Percentiles rank a stretch among this genome's conserved stretches.
These are phyloP conservation scores for Uronychia setigera DNA, from an alignment of 73 alveolate species.

Conservation along the genomic window DNA sequence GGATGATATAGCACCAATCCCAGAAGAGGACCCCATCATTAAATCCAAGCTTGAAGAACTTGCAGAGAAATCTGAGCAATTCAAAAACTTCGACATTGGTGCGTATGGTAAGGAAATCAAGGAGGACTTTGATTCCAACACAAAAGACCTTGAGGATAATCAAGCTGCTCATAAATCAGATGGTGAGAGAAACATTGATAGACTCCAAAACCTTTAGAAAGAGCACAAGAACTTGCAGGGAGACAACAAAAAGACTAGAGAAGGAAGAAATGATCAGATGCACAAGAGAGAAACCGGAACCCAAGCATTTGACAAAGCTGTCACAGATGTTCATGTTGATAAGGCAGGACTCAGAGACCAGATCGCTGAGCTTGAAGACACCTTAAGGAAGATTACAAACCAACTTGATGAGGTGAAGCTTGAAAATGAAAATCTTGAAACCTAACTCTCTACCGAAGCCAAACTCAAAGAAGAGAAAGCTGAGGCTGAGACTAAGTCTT, in stretches of 20 bases:
- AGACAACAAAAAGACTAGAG: slow-evolving; percentile 22
- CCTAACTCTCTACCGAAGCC: slow-evolving; percentile 40
- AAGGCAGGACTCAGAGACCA: slow-evolving; percentile 40
- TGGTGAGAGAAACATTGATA: slow-evolving; percentile 6
- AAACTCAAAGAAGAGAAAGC: slow-evolving; percentile 43
- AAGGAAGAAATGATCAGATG: slow-evolving; percentile 15
- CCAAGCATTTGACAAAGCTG: slow-evolving; percentile 7
- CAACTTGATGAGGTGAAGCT: slow-evolving; percentile 37
- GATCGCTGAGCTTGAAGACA: slow-evolving; percentile 43
- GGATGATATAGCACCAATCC: neutral
- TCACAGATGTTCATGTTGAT: slow-evolving; percentile 1
- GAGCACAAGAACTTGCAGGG: slow-evolving; percentile 31
- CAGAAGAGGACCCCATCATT: neutral
- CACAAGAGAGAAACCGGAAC: slow-evolving; percentile 13
- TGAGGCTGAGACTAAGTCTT: slow-evolving; percentile 46
- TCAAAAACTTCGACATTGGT: slow-evolving; percentile 25
- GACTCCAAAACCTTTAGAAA: slow-evolving; percentile 27
- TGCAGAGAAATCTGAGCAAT: neutral
- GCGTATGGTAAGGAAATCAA: slow-evolving; percentile 25
- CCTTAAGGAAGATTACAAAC: slow-evolving; percentile 33
- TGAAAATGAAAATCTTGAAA: slow-evolving; percentile 51
- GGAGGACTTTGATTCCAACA: slow-evolving; percentile 14
- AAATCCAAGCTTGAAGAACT: neutral
- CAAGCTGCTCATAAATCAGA: slow-evolving; percentile 30
- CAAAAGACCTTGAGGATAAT: neutral